These are phyloP conservation scores for Scenedesmus sp. DNA, from an alignment of 163 green algal species.

Conservation along the genomic window DNA sequence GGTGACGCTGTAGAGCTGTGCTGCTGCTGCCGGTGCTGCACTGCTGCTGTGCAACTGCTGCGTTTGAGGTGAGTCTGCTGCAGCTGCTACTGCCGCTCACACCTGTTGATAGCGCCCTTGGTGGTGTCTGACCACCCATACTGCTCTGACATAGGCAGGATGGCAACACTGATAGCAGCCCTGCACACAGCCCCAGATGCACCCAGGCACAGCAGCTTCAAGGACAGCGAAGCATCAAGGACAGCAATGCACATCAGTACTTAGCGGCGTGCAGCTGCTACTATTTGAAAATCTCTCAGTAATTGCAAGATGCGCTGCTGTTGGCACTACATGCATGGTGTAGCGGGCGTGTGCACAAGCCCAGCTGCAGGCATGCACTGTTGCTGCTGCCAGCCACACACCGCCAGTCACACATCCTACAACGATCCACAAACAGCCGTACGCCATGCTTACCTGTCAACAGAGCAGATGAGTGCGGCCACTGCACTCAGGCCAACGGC, in stretches of 20 bases:
- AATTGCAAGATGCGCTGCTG: neutral
- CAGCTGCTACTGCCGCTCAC: neutral
- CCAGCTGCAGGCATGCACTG: neutral
- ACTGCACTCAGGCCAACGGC: slow-evolving; percentile 64
- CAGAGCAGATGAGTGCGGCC: slow-evolving; percentile 76
- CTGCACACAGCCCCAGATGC: neutral
- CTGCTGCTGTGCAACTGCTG: neutral
- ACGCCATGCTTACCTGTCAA: slow-evolving; percentile 63
- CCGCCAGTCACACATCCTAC: neutral
- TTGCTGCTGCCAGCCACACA: slow-evolving; percentile 8
- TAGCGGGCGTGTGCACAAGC: neutral
- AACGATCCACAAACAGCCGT: neutral
- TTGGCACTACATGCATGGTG: neutral
- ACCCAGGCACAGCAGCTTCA: neutral
- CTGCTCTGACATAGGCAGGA: slow-evolving; percentile 80
- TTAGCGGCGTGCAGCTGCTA: neutral
- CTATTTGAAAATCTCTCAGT: neutral
- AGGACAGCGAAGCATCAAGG: neutral
- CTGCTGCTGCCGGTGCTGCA: neutral
- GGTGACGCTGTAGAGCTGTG: neutral
- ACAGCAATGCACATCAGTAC: neutral
- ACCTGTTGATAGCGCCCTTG: slow-evolving; percentile 76
- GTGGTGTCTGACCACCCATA: slow-evolving; percentile 71
- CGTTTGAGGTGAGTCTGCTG: neutral
- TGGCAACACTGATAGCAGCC: slow-evolving; percentile 78